phyloP scores from a whole-genome alignment of 176 grass and related monocot genomes.

The Echinochloa phyllopogon region DNA sequence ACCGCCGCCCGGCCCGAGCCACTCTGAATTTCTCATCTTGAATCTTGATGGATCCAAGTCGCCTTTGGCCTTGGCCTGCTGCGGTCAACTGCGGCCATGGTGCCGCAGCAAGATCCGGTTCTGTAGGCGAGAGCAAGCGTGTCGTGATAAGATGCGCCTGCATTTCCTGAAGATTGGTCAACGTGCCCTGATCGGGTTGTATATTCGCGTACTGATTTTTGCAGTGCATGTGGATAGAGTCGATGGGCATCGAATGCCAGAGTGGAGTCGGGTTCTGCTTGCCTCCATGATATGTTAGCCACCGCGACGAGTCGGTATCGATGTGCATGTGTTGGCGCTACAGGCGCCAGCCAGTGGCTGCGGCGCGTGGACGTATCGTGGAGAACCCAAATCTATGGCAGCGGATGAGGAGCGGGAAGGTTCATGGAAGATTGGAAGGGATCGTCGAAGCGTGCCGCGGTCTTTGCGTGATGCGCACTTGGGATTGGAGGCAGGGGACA shows the following conservation, averaged over 20 bases:
- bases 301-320: too few species aligned
- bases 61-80: background rate
- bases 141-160: background rate
- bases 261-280: background rate
- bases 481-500: too few species aligned
- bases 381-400: too few species aligned
- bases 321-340: background rate
- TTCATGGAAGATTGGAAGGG: too few species aligned
- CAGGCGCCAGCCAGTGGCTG: too few species aligned
- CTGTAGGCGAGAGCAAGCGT: background rate
- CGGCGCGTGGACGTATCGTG: too few species aligned
- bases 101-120: slow-evolving; percentile 37
- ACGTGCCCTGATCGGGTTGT: background rate
- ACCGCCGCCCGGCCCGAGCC: background rate
- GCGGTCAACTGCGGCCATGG: background rate
- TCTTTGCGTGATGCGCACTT: too few species aligned
- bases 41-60: slow-evolving; percentile 6
- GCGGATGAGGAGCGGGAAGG: too few species aligned
- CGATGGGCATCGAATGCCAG: background rate
- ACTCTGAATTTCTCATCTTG: too few species aligned
- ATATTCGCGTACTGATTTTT: background rate
- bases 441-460: too few species aligned
- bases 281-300: background rate
- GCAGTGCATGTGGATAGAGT: background rate
- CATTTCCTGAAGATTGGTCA: slow-evolving; percentile 5